Evolutionary conservation across 2,329 filamentous ascomycete species (phyloP), one percentile per base, ranked within the genome.

Genomic region (Sclerotinia nivalis): DNA sequence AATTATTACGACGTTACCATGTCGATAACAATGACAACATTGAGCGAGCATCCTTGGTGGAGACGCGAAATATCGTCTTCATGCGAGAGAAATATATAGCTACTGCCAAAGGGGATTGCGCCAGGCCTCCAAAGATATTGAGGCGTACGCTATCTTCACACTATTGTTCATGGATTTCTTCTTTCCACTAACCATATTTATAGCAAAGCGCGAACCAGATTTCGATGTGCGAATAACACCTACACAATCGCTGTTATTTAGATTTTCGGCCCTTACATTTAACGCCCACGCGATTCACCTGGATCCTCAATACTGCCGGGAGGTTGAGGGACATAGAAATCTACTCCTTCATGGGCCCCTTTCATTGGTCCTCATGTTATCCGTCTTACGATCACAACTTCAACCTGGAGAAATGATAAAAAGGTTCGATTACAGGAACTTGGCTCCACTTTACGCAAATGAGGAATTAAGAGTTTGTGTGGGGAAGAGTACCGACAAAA

Each of bases 251-350:
- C 86, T 97, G 6, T 88, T 99, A 68, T 97, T 97, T 82, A 89
- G 94, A 70, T 98, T 95, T 83, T 96, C 91, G 28, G 93, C 93
- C 0, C 86, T 99, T 47, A 95, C 92, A 2, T 94, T 93, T 83
- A 99, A 99, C 80, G 93, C 93, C 1, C 96, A 99, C 80, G 84
- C 86, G 22, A 97, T 99, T 75, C 96, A 99, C 81, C 84, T 97
- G 31, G 92, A 97, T 79, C 86, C 85, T 1, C 77, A 84, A 56
- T 96, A 93, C 80, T 89, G 89, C 66, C 85, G 85, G 52, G 82
- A 86, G 18, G 82, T 89, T 18, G 96, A 98, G 79, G 91, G 91
- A 15, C 89, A 96, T 78, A 85, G 85, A 7, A 87, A 89, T 71
- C 83, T 93, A 37, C 85, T 98, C 22, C 92, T 98, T 69, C 96